Conservation (phyloP, 768 basidiomycete genomes). For the Trametes maxima region DNA sequence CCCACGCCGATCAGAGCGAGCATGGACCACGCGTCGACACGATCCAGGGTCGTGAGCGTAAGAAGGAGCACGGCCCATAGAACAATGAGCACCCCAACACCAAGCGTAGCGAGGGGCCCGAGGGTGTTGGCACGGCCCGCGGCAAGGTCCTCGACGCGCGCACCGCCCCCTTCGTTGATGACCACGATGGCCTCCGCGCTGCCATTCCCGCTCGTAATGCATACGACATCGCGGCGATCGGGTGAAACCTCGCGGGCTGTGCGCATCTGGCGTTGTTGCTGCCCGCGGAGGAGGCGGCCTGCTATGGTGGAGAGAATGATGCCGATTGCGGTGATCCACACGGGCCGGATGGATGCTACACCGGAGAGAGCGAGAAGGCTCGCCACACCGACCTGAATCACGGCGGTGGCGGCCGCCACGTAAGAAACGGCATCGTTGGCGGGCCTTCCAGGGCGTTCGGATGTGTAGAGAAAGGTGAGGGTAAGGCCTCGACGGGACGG, state of each 20-base stretch:
- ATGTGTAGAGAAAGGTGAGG: constrained; percentile 23
- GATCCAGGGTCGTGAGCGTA: constrained; percentile 20
- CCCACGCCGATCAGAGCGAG: constrained; percentile 26
- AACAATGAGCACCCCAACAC: constrained; percentile 11
- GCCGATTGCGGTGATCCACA: constrained; percentile 31
- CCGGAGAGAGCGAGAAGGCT: constrained; percentile 23
- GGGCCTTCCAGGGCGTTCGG: constrained; percentile 20
- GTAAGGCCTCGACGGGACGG: constrained; percentile 13
- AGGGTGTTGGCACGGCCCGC: constrained; percentile 14
- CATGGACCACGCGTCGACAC: constrained; percentile 25
- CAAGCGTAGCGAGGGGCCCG: constrained; percentile 6
- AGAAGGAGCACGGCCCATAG: constrained; percentile 29
- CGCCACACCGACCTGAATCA: constrained; percentile 31
- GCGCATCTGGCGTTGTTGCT: constrained; percentile 33
- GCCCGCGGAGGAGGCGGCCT: constrained; percentile 25
- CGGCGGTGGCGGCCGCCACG: constrained; percentile 24
- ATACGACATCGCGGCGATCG: constrained; percentile 27
- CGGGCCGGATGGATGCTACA: constrained; percentile 25
- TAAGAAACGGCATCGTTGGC: constrained; percentile 29
- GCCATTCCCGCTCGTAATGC: constrained; percentile 36
- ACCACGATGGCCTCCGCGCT: constrained; percentile 33
- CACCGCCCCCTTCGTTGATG: constrained; percentile 29
- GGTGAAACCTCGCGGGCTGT: constrained; percentile 20
- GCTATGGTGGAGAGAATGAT: constrained; percentile 25
- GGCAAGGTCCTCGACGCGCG: constrained; percentile 35